A percentile compares a stretch with the other conserved stretches of the same genome.
These are phyloP conservation scores for Taphrina pruni DNA, from an alignment of 1,139 yeast species.

Conservation along the genomic window DNA sequence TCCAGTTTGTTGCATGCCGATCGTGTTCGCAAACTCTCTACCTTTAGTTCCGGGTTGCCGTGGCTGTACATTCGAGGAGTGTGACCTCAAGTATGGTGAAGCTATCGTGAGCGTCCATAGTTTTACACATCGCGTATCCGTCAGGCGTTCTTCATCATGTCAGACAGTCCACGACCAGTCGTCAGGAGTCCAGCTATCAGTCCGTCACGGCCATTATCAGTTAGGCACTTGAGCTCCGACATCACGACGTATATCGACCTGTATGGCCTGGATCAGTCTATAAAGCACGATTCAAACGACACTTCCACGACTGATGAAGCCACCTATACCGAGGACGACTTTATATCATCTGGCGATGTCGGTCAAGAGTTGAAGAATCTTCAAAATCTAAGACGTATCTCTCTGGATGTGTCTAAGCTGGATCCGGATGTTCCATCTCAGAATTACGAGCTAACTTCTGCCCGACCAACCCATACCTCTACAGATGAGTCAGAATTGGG, in stretches of 20 bases:
- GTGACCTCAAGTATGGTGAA: too few relatives aligned
- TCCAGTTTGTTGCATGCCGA: too few relatives aligned
- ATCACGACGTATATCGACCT: slow-evolving; percentile 19
- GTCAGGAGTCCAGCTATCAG: slow-evolving; percentile 31
- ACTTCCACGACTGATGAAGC: neutral
- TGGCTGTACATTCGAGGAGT: too few relatives aligned
- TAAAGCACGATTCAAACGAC: neutral
- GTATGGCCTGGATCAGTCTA: slow-evolving; percentile 19
- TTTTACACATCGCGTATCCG: too few relatives aligned
- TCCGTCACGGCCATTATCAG: slow-evolving; percentile 22
- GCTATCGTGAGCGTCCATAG: too few relatives aligned
- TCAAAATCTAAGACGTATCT: slow-evolving; percentile 32
- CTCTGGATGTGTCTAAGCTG: slow-evolving; percentile 31
- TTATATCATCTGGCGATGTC: slow-evolving; percentile 24
- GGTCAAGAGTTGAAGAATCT: slow-evolving; percentile 30
- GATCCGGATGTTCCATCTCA: slow-evolving; percentile 38
- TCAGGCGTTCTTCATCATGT: neutral
- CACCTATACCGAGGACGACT: slow-evolving; percentile 17
- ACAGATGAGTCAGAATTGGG: slow-evolving; percentile 24
- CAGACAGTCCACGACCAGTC: slow-evolving; percentile 7
- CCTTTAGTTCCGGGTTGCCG: too few relatives aligned
- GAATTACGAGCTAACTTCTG: slow-evolving; percentile 19
- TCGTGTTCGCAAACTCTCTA: too few relatives aligned
- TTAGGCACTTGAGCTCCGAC: slow-evolving; percentile 22
- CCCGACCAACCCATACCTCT: neutral